Conservation (phyloP, 2,329 filamentous ascomycete species). For the Calonectria ilicicola region DNA sequence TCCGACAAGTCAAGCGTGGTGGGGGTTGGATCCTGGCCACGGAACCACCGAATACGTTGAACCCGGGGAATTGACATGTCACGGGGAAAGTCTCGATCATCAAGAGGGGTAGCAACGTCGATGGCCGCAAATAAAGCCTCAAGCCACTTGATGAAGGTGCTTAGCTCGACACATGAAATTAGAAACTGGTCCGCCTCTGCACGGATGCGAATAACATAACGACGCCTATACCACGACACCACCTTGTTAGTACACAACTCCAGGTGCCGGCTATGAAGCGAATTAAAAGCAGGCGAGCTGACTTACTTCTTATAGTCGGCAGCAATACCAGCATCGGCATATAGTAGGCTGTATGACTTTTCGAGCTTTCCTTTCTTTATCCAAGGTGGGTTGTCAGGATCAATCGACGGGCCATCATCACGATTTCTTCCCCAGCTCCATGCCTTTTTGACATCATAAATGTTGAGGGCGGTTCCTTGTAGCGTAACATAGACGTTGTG, state of each 20-base stretch:
- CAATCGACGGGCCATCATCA: slow-evolving; percentile 63
- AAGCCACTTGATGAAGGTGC: slow-evolving; percentile 76
- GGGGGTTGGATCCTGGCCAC: slow-evolving; percentile 50
- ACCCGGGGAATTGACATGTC: slow-evolving; percentile 73
- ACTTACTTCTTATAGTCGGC: slow-evolving; percentile 77
- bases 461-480: slow-evolving; percentile 75
- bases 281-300: neutral
- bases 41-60: slow-evolving; percentile 64
- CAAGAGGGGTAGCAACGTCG: slow-evolving; percentile 76
- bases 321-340: slow-evolving; percentile 81
- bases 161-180: slow-evolving; percentile 73
- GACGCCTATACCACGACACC: slow-evolving; percentile 54
- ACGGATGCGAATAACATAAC: slow-evolving; percentile 78
- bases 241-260: slow-evolving; percentile 6
- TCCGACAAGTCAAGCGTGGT: slow-evolving; percentile 42
- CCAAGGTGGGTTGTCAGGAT: slow-evolving; percentile 63
- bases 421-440: slow-evolving; percentile 61
- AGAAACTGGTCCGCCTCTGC: slow-evolving; percentile 81
- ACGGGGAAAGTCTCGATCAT: slow-evolving; percentile 74
- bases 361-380: slow-evolving; percentile 68
- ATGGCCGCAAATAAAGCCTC: slow-evolving; percentile 79
- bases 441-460: slow-evolving; percentile 73
- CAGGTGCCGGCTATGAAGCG: neutral
- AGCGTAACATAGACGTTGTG: slow-evolving; percentile 72
- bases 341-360: slow-evolving; percentile 77